Conservation (phyloP, 352 stramenopile genomes). For the Saprolegnia parasitica region DNA sequence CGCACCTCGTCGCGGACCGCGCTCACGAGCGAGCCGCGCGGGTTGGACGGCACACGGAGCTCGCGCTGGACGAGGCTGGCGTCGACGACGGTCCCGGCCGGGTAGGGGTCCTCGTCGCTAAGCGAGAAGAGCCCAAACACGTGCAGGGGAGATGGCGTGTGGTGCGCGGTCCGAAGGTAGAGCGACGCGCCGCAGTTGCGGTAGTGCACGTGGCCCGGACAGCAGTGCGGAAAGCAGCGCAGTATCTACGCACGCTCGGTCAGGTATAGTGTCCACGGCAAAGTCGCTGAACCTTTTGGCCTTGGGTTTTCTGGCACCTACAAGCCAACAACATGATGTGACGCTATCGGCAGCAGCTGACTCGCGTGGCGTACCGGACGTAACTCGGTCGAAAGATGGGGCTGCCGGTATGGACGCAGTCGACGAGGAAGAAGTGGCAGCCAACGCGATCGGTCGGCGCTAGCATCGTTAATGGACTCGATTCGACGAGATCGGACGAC, state of each 20-base stretch:
- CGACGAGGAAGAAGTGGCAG: constrained; percentile 35
- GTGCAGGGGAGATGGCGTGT: neutral
- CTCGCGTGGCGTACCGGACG: constrained; percentile 27
- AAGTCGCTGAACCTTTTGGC: constrained; percentile 39
- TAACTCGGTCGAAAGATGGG: constrained; percentile 32
- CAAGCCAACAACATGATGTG: neutral
- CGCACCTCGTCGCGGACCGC: neutral
- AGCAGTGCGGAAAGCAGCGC: constrained; percentile 59
- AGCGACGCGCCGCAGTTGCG: constrained; percentile 50
- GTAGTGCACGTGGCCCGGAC: constrained; percentile 39
- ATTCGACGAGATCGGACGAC: neutral
- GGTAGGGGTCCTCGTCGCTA: neutral
- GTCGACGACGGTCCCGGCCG: neutral
- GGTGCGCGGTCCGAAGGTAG: constrained; percentile 26
- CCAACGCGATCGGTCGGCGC: neutral
- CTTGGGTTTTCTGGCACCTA: constrained; percentile 17
- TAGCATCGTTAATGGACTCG: neutral
- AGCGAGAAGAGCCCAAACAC: neutral
- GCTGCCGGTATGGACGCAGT: constrained; percentile 32
- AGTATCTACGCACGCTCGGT: constrained; percentile 42
- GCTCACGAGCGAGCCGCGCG: constrained; percentile 1
- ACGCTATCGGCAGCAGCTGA: neutral
- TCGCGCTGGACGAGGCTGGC: neutral
- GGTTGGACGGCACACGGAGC: neutral
- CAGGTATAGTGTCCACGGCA: too few relatives aligned